Evolutionary conservation across 2,329 filamentous ascomycete species (phyloP).

Genomic region (Aspergillus pseudoterreus): DNA sequence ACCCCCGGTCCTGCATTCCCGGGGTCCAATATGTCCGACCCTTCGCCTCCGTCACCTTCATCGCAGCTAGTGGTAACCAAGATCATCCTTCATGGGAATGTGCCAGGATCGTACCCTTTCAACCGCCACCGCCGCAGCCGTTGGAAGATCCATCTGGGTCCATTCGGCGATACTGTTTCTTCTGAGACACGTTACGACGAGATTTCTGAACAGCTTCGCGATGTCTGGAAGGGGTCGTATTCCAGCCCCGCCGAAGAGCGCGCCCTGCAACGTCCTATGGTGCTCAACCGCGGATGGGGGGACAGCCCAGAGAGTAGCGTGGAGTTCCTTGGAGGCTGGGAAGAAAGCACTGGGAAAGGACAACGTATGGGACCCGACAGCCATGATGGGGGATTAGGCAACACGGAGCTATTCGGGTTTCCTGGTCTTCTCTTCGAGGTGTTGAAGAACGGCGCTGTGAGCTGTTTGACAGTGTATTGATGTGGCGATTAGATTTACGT

Average conservation of each 20-base stretch:
- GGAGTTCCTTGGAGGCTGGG: slow-evolving; percentile 80
- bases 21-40: slow-evolving; percentile 35
- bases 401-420: slow-evolving; percentile 87
- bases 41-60: slow-evolving; percentile 24
- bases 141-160: slow-evolving; percentile 66
- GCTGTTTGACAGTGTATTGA: slow-evolving; percentile 82
- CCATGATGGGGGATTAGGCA: slow-evolving; percentile 56
- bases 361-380: slow-evolving; percentile 39
- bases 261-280: slow-evolving; percentile 63
- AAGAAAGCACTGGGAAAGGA: slow-evolving; percentile 59
- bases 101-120: slow-evolving; percentile 94
- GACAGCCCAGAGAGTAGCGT: slow-evolving; percentile 88
- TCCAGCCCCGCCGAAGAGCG: slow-evolving; percentile 53
- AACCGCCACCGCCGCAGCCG: slow-evolving; percentile 87
- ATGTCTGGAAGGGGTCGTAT: slow-evolving; percentile 67
- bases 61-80: slow-evolving; percentile 83
- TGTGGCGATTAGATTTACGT: not conserved
- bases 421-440: slow-evolving; percentile 95
- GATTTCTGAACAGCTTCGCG: slow-evolving; percentile 65
- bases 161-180: slow-evolving; percentile 49
- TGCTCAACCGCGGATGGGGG: slow-evolving; percentile 84
- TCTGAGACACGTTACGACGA: slow-evolving; percentile 77
- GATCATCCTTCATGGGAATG: slow-evolving; percentile 87
- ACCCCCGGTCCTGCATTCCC: slow-evolving; percentile 63
- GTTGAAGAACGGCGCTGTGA: slow-evolving; percentile 84